Evolutionary conservation across 176 grass and related monocot species (phyloP), one percentile per base, ranked within the genome.

Genomic region (Elaeis guineensis): DNA sequence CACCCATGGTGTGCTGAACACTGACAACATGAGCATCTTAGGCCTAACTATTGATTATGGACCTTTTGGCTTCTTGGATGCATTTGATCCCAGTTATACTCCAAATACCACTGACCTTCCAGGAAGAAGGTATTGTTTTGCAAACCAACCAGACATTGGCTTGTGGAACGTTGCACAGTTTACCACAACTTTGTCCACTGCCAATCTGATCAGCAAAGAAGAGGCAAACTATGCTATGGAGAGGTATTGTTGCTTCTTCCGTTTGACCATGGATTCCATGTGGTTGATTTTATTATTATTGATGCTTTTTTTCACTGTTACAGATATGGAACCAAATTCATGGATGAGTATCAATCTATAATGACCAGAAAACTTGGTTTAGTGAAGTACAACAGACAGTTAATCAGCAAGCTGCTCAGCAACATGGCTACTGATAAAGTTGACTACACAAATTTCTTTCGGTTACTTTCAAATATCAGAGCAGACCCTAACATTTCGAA

Each of bases 1-100:
- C 72, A 98, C 87, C 53, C 93, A 98, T 71, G 87, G 93, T 58
- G 93, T 98, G 18, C 69, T 98, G n/a, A 98, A 98, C 78, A 98
- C 93, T 5, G 87, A 98, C 39, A 98, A 98, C 69, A 98, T 92
- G 93, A 98, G 93, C 50, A 84, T 92, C n/a, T 67, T 98, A 59
- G 93, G 87, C 71, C 63, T 85, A 28, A 98, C 93, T 72, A 92
- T 98, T 72, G 93, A 98, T 26, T 98, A 92, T 67, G 87, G 93
- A 23, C 93, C 93, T 54, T 98, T 98, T 66, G 93, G 93, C 17
- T 98, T 98, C 50, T 78, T 98, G 24, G 93, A 98, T 85, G 87
- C 93, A 22, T 98, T 98, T 71, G 93, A 98, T 63, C 93, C 93
- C 30, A 83, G 79, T 49, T 92, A 70, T 69, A 92, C 87, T 63